phyloP scores from a whole-genome alignment of 2,329 filamentous ascomycete genomes.

The Fusarium hainanense region DNA sequence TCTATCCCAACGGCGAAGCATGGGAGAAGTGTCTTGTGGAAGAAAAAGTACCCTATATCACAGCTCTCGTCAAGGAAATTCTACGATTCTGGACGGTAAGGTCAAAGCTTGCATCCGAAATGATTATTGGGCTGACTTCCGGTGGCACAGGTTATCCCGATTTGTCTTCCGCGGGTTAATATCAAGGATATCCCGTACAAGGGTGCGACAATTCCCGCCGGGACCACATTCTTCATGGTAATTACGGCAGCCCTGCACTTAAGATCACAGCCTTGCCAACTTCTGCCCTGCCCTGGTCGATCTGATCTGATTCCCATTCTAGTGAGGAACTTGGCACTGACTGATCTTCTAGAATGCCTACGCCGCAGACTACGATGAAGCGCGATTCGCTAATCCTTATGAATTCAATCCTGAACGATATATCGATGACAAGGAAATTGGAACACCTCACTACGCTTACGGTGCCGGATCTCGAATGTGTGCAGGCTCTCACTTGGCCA shows the following conservation, averaged over 20 bases:
- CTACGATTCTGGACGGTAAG: conserved; percentile 77
- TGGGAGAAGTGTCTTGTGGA: conserved; percentile 79
- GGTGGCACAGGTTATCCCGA: conserved; percentile 67
- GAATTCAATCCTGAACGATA: conserved; percentile 78
- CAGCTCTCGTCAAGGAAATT: conserved; percentile 81
- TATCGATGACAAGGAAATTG: conserved; percentile 64
- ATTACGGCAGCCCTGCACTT: conserved; percentile 10
- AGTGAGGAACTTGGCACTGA: background rate
- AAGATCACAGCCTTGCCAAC: no score
- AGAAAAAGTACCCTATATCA: conserved; percentile 81
- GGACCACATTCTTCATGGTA: conserved; percentile 83
- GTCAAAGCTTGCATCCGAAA: background rate
- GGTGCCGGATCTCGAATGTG: conserved; percentile 73
- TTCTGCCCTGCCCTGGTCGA: background rate
- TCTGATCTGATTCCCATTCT: background rate
- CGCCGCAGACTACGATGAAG: conserved; percentile 77
- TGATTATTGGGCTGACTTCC: background rate
- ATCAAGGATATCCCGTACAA: conserved; percentile 79
- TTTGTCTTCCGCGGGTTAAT: conserved; percentile 78
- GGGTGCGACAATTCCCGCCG: conserved; percentile 74
- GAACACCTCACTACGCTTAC: conserved; percentile 71
- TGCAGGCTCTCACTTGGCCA: conserved; percentile 70
- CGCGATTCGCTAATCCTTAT: conserved; percentile 72
- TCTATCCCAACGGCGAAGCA: conserved; percentile 79
- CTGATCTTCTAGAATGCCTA: conserved; percentile 69